Conservation (phyloP, 257 asterid species). For the Fraxinus pennsylvanica region DNA sequence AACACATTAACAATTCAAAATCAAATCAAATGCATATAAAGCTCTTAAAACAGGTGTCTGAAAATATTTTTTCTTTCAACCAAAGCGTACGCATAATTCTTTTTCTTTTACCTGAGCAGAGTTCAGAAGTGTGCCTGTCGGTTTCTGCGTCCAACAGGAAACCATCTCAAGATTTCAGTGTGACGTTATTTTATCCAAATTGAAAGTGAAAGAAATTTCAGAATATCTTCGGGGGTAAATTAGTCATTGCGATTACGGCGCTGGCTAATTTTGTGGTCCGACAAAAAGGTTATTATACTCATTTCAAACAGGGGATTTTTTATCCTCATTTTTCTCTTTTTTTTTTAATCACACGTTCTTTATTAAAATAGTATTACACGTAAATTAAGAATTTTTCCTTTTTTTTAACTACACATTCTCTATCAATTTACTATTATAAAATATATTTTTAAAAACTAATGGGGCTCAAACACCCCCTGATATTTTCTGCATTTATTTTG, state of each 20-base stretch:
- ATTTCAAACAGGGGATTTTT: too few relatives aligned
- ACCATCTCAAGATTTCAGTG: background rate
- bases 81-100: too few relatives aligned
- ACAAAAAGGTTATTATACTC: too few relatives aligned
- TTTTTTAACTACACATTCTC: too few relatives aligned
- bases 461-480: too few relatives aligned
- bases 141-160: background rate
- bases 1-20: background rate
- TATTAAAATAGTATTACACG: too few relatives aligned
- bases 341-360: too few relatives aligned
- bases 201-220: background rate
- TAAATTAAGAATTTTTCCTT: too few relatives aligned
- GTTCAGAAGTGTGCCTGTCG: background rate
- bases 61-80: background rate
- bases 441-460: too few relatives aligned
- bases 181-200: background rate
- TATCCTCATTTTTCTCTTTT: too few relatives aligned
- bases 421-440: too few relatives aligned
- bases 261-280: background rate
- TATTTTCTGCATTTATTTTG: too few relatives aligned
- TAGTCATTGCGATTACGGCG: background rate
- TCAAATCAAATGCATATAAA: background rate
- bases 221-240: background rate
- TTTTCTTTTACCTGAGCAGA: background rate
- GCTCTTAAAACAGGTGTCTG: background rate